A percentile compares a stretch with the other conserved stretches of the same genome.
These are phyloP conservation scores for Cicer arietinum DNA, from an alignment of 306 rosid genomes.

Conservation along the genomic window DNA sequence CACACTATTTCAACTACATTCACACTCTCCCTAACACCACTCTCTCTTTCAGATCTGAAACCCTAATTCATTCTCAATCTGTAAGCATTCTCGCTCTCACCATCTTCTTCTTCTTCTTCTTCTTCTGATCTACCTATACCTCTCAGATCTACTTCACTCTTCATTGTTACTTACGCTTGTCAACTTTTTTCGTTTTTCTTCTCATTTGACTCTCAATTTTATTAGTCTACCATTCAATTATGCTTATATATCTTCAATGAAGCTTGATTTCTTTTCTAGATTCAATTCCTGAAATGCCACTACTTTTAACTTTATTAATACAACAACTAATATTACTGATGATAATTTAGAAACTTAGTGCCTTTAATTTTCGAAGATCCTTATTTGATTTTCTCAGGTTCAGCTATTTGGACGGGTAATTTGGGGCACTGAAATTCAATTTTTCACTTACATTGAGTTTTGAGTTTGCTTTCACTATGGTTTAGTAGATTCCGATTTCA, in stretches of 20 bases:
- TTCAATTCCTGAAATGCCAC: constrained; percentile 5
- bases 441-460: neutral
- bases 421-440: constrained; percentile 12
- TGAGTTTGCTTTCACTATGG: neutral
- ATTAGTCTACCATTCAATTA: constrained; percentile 8
- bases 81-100: neutral
- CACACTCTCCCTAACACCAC: neutral
- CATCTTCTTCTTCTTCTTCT: neutral
- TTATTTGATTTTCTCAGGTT: constrained; percentile 2
- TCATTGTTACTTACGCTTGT: no score
- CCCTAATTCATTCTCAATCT: neutral
- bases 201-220: constrained; percentile 7
- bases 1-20: neutral
- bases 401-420: neutral
- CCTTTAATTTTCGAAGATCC: constrained; percentile 5
- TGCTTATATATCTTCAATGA: neutral
- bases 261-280: constrained; percentile 20
- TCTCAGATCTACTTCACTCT: neutral
- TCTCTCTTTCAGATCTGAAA: constrained; percentile 12
- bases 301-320: neutral
- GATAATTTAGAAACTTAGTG: neutral
- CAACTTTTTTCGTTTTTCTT: neutral
- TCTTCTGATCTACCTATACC: neutral
- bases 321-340: neutral
- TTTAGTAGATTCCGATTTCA: constrained; percentile 10